Percentiles rank a stretch among this genome's conserved stretches.
Evolutionary conservation across 2,329 filamentous ascomycete genomes (phyloP).

Genomic region (Cercospora sesami): DNA sequence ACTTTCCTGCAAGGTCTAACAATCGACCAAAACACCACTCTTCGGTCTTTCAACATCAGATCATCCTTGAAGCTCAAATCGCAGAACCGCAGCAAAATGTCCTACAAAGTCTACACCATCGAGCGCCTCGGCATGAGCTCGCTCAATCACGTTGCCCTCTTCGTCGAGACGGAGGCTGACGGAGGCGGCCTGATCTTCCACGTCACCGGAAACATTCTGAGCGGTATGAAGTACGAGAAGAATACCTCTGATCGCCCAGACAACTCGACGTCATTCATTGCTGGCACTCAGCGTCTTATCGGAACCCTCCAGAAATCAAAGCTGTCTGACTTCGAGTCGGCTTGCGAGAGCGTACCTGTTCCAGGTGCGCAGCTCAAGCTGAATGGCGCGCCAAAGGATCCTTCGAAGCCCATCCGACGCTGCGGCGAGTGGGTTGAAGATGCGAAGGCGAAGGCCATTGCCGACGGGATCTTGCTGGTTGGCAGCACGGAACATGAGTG

Average conservation of each 20-base stretch:
- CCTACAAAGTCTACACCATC: background rate
- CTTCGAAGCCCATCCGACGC: background rate
- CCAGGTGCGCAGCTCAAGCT: background rate
- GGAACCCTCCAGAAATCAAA: background rate
- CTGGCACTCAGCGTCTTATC: background rate
- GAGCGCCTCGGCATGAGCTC: background rate
- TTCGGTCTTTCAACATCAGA: background rate
- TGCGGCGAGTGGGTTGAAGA: background rate
- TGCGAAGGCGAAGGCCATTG: background rate
- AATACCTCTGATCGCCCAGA: background rate
- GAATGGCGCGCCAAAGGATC: background rate
- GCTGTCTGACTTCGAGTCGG: background rate
- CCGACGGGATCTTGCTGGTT: background rate
- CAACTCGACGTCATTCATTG: background rate
- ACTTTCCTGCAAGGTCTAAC: no score
- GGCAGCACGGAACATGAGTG: background rate
- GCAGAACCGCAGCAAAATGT: background rate
- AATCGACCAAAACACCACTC: background rate
- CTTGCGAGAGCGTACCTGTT: background rate
- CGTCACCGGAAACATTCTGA: background rate
- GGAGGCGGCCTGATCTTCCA: background rate
- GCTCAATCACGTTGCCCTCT: background rate
- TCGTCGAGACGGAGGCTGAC: background rate
- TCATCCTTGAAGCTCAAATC: background rate
- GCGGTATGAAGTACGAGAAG: background rate